Conservation (phyloP, 2,329 filamentous ascomycete genomes). For the Claviceps digitariae region DNA sequence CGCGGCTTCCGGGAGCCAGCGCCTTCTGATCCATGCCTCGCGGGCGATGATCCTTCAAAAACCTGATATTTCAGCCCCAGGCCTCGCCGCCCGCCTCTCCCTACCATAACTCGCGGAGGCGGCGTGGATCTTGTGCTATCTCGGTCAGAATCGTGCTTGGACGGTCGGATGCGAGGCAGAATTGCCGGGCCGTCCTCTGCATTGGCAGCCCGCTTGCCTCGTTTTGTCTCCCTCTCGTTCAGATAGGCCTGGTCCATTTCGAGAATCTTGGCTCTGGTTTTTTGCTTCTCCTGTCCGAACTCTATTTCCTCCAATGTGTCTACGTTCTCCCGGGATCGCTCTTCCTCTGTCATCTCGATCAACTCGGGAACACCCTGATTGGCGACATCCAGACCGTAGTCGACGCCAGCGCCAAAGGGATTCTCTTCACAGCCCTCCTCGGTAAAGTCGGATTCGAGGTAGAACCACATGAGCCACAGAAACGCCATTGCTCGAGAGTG, state of each 20-base stretch:
- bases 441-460: slow-evolving; percentile 89
- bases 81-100: slow-evolving; percentile 12
- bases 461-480: slow-evolving; percentile 98
- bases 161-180: slow-evolving; percentile 48
- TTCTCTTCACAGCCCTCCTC: slow-evolving; percentile 79
- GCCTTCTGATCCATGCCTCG: slow-evolving; percentile 38
- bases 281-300: slow-evolving; percentile 61
- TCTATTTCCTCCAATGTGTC: slow-evolving; percentile 56
- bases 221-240: slow-evolving; percentile 45
- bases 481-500: slow-evolving; percentile 75
- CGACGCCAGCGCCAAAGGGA: slow-evolving; percentile 66
- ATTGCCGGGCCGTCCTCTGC: slow-evolving; percentile 44
- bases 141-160: slow-evolving; percentile 41
- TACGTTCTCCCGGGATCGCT: slow-evolving; percentile 57
- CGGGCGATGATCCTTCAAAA: slow-evolving; percentile 47
- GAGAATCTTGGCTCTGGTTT: slow-evolving; percentile 60
- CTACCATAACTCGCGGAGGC: slow-evolving; percentile 20
- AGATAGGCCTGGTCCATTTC: slow-evolving; percentile 61
- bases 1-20: slow-evolving; percentile 51
- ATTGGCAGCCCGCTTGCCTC: slow-evolving; percentile 29
- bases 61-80: slow-evolving; percentile 43
- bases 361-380: slow-evolving; percentile 59
- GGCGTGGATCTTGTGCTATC: slow-evolving; percentile 32
- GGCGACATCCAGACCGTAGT: slow-evolving; percentile 49
- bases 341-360: slow-evolving; percentile 48